Evolutionary conservation across 108 stramenopile species (phyloP).

Genomic region (Skeletonema costatum): DNA sequence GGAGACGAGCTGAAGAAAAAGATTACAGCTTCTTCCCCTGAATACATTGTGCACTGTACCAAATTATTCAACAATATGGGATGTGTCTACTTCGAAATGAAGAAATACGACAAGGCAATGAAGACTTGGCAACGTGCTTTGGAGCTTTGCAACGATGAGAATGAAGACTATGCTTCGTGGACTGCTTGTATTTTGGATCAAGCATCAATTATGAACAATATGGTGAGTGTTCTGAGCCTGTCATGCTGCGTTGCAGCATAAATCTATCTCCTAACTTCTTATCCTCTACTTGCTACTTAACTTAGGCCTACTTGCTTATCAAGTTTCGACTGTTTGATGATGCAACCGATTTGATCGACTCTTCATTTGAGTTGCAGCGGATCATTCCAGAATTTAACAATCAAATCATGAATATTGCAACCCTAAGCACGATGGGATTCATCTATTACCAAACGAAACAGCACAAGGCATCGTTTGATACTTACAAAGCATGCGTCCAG

Average conservation of each 20-base stretch:
- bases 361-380: slow-evolving; percentile 51
- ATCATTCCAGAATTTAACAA: slow-evolving; percentile 27
- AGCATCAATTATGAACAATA: slow-evolving; percentile 52
- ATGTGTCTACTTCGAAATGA: slow-evolving; percentile 47
- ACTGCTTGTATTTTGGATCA: slow-evolving; percentile 40
- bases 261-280: background rate
- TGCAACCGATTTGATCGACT: slow-evolving; percentile 51
- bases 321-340: slow-evolving; percentile 48
- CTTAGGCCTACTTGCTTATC: slow-evolving; percentile 27
- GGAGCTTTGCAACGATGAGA: slow-evolving; percentile 37
- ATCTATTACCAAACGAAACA: slow-evolving; percentile 43
- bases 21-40: slow-evolving; percentile 26
- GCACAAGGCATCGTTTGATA: slow-evolving; percentile 37
- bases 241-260: background rate
- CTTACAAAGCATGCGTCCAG: slow-evolving; percentile 41
- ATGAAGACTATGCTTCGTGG: slow-evolving; percentile 39
- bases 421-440: slow-evolving; percentile 50
- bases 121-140: slow-evolving; percentile 46
- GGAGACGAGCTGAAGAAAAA: slow-evolving; percentile 39
- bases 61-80: slow-evolving; percentile 54
- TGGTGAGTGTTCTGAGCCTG: background rate
- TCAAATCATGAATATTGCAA: slow-evolving; percentile 35
- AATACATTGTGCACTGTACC: slow-evolving; percentile 34
- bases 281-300: background rate
- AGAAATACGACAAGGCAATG: slow-evolving; percentile 53